A percentile compares a stretch with the other conserved stretches of the same genome.
These are phyloP conservation scores for Cryptococcus sp. DNA, from an alignment of 1,284 basidiomycete genomes.

Conservation along the genomic window DNA sequence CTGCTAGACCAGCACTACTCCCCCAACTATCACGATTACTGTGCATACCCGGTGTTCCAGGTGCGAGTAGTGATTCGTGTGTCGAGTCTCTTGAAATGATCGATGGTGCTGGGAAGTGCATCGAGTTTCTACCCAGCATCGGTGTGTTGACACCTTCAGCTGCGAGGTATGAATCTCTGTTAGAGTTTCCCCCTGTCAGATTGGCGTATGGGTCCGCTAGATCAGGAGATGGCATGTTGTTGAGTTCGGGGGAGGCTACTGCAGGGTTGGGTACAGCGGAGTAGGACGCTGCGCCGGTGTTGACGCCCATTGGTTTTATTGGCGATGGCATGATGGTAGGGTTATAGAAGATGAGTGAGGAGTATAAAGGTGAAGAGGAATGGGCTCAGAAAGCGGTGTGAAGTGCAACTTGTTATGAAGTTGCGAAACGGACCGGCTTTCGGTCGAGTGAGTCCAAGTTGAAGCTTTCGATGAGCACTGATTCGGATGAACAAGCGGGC, in stretches of 20 bases:
- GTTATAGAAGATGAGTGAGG: not conserved
- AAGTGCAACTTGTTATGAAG: no score
- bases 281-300: conserved; percentile 4
- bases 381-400: no score
- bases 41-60: conserved; percentile 11
- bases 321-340: conserved; percentile 7
- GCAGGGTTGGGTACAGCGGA: conserved; percentile 6
- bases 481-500: no score
- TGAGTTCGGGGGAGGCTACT: conserved; percentile 4
- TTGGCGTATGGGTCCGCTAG: conserved; percentile 7
- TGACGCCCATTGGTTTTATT: conserved; percentile 2
- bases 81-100: conserved; percentile 41
- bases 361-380: no score
- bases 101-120: conserved; percentile 29
- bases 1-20: conserved; percentile 24
- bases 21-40: conserved; percentile 25
- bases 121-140: conserved; percentile 1
- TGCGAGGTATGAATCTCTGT: conserved; percentile 7
- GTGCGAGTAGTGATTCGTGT: conserved; percentile 10
- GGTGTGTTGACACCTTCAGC: conserved; percentile 4
- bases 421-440: no score
- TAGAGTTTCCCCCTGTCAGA: conserved; percentile 2
- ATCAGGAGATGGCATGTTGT: not conserved
- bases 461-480: no score
- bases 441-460: no score